These are phyloP conservation scores for Batrachochytrium dendrobatidis DNA, from an alignment of 371 early-diverging fungal genomes.

Conservation along the genomic window DNA sequence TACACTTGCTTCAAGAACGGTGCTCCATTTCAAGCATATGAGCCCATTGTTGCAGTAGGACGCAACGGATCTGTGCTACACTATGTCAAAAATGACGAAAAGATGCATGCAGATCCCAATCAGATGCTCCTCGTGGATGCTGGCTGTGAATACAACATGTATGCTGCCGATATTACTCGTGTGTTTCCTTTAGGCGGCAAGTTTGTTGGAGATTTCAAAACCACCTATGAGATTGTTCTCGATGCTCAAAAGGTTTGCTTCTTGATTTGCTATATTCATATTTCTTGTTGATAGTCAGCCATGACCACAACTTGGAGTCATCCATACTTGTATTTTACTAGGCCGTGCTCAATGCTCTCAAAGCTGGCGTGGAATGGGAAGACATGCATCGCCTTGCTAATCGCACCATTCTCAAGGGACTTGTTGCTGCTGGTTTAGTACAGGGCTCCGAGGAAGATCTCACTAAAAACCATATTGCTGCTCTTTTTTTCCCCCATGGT, in stretches of 20 bases:
- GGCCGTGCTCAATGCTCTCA: slow-evolving; percentile 51
- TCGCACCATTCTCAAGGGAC: slow-evolving; percentile 65
- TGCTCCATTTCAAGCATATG: slow-evolving; percentile 69
- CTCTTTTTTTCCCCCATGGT: slow-evolving; percentile 89
- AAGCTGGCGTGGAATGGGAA: slow-evolving; percentile 81
- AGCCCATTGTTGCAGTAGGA: slow-evolving; percentile 76
- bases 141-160: slow-evolving; percentile 72
- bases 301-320: too few relatives aligned
- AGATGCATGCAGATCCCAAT: slow-evolving; percentile 31
- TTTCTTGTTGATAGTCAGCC: not conserved
- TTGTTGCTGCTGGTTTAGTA: slow-evolving; percentile 66
- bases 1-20: slow-evolving; percentile 62
- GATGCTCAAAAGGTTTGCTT: slow-evolving; percentile 63
- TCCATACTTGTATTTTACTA: not conserved
- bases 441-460: slow-evolving; percentile 61
- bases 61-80: slow-evolving; percentile 75
- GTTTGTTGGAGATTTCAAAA: slow-evolving; percentile 66
- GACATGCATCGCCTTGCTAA: slow-evolving; percentile 77
- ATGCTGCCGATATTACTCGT: slow-evolving; percentile 87
- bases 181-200: slow-evolving; percentile 79
- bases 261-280: not conserved
- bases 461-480: slow-evolving; percentile 62
- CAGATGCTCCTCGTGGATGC: slow-evolving; percentile 81
- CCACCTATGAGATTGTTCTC: slow-evolving; percentile 75
- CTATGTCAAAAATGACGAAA: slow-evolving; percentile 66